phyloP scores from a whole-genome alignment of 2,329 filamentous ascomycete genomes.

The Epichloe brachyelytri region DNA sequence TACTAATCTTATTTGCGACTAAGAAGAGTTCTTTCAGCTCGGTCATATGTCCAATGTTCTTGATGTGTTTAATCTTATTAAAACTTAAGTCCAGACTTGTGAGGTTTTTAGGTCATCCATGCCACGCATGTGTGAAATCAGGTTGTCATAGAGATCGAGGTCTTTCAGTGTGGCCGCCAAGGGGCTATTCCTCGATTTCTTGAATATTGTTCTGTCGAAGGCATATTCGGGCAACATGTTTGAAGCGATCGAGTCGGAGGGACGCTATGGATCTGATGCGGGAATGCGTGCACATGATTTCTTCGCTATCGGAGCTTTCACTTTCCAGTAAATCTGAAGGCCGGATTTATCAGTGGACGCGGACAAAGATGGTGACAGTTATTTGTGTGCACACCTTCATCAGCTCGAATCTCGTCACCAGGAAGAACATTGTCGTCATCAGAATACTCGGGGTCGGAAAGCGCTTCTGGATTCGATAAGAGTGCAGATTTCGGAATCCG shows the following conservation, averaged over 20 bases:
- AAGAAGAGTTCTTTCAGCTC: conserved; percentile 78
- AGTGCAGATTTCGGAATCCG: conserved; percentile 50
- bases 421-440: conserved; percentile 55
- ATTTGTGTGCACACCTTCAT: conserved; percentile 49
- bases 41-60: conserved; percentile 65
- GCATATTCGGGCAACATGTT: conserved; percentile 62
- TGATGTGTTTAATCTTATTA: conserved; percentile 99
- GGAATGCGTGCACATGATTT: conserved; percentile 84
- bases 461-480: conserved; percentile 64
- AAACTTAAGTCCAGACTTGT: conserved; percentile 82
- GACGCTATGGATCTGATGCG: conserved; percentile 67
- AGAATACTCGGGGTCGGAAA: conserved; percentile 78
- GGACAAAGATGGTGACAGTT: neutral
- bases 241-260: conserved; percentile 74
- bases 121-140: conserved; percentile 75
- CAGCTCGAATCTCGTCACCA: conserved; percentile 64
- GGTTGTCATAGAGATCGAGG: conserved; percentile 92
- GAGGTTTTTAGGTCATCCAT: conserved; percentile 67
- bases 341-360: conserved; percentile 9
- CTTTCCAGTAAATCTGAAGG: conserved; percentile 44
- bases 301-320: conserved; percentile 50
- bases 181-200: conserved; percentile 58
- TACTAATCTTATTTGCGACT: conserved; percentile 85
- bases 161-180: conserved; percentile 61
- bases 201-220: conserved; percentile 87